These are phyloP conservation scores for Eimeria maxima DNA, from an alignment of 169 alveolate species.

Conservation along the genomic window DNA sequence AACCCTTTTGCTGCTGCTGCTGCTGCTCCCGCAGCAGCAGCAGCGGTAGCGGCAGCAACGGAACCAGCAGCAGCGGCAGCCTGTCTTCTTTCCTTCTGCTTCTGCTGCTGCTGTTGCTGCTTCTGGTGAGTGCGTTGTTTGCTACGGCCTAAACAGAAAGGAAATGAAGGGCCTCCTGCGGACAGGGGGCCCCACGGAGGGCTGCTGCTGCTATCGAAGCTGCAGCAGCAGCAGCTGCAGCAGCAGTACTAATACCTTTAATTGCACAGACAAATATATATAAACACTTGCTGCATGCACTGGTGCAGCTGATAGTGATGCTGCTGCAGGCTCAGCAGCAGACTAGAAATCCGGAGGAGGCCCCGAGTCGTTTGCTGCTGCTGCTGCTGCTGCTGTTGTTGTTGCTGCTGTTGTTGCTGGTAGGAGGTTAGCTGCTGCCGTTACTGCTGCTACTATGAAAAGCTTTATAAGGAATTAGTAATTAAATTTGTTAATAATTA, in stretches of 20 bases:
- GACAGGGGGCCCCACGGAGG: conserved; percentile 55
- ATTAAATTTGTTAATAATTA: background rate
- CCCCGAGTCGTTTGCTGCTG: conserved; percentile 61
- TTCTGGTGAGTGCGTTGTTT: background rate
- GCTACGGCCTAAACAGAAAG: background rate
- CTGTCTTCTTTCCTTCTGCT: background rate
- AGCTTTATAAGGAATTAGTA: no score
- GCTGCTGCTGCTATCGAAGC: conserved; percentile 21
- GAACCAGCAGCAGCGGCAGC: background rate
- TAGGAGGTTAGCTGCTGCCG: background rate
- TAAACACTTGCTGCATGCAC: background rate
- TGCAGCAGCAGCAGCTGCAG: conserved; percentile 37
- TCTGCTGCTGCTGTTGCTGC: conserved; percentile 48
- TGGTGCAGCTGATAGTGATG: background rate
- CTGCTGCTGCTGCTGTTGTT: conserved; percentile 66
- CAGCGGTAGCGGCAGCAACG: no score
- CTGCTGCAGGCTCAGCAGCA: background rate
- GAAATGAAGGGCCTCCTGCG: conserved; percentile 41
- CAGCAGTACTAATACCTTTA: background rate
- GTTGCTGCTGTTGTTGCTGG: background rate
- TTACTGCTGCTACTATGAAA: background rate
- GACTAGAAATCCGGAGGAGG: background rate
- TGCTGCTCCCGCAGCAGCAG: no score
- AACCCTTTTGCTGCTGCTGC: background rate
- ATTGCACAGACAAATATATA: background rate